Evolutionary conservation across 805 yeast species (phyloP), one percentile per base, ranked within the genome.

Genomic region (Hanseniaspora lindneri): DNA sequence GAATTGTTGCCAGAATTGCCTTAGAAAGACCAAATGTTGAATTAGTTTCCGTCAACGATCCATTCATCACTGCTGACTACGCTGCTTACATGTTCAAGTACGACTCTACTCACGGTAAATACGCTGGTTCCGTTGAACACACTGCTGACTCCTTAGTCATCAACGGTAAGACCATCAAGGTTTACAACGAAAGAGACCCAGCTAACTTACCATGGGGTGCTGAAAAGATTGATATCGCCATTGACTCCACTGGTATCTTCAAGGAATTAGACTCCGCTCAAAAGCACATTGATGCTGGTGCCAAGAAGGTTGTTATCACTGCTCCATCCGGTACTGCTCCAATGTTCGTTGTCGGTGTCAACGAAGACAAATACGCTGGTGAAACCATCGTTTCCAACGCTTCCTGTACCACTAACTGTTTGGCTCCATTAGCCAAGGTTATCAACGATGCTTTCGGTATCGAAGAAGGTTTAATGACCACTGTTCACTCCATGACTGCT

Each of bases 51-150:
- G 64, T 78, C 71, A 78, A 78, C 63, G 81, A 78, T 66, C 84
- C 84, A 42, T 77, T 76, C 70, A 77, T 77, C 65, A 72, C 75
- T 53, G 70, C 76, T 52, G 83, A 77, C 56, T 78, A 78, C 64
- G 83, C 84, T 59, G 75, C 82, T 51, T 78, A 78, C 73, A 75
- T 77, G 80, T 77, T 78, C 76, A 78, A 78, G 70, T 78, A 77
- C 69, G 84, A 78, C 63, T 77, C 83, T 54, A 78, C 82, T 52
- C 84, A 78, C 69, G 81, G 83, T 63, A 66, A 66, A 60, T 78
- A 65, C 76, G 58, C 66, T 25, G 83, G 83, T 63, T 75, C 70
- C 59, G 81, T 78, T 50, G 56, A 70, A 53, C 61, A 71, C 60
- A 74, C 74, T 60, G 80, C 69, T 58, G 67, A 69, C 57, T 58